Percentiles rank a stretch among this genome's conserved stretches.
These are phyloP conservation scores for Citrus reticulata DNA, from an alignment of 345 rosid species.

Conservation along the genomic window DNA sequence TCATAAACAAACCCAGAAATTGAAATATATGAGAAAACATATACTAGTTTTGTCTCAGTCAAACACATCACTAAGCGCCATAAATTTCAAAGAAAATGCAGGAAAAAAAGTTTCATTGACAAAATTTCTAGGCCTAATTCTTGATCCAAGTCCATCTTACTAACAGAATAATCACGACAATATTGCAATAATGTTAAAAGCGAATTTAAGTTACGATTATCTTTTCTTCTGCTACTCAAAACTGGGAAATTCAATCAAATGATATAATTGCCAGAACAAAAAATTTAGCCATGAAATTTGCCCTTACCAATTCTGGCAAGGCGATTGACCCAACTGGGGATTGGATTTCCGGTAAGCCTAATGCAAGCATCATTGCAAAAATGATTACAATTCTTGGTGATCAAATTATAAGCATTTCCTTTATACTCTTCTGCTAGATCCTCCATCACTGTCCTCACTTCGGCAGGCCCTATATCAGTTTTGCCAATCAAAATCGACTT, in stretches of 20 bases:
- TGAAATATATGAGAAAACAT: not conserved
- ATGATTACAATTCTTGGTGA: constrained; percentile 96
- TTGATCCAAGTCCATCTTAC: not conserved
- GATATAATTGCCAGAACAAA: not conserved
- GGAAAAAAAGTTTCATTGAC: not conserved
- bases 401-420: constrained; percentile 88
- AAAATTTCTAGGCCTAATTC: not conserved
- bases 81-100: not conserved
- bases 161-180: not conserved
- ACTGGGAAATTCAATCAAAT: not conserved
- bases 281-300: not conserved
- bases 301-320: constrained; percentile 87
- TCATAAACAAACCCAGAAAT: constrained; percentile 12
- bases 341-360: constrained; percentile 71
- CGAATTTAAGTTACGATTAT: not conserved
- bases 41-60: not conserved
- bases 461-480: constrained; percentile 60
- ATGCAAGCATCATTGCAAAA: constrained; percentile 89
- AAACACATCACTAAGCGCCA: not conserved
- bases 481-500: constrained; percentile 83
- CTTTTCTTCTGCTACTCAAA: not conserved
- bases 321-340: constrained; percentile 95
- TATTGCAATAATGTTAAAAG: not conserved
- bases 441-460: constrained; percentile 79
- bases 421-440: constrained; percentile 62